Base-by-base conservation (phyloP, 139 green algal species). In the Closterium sp. region DNA sequence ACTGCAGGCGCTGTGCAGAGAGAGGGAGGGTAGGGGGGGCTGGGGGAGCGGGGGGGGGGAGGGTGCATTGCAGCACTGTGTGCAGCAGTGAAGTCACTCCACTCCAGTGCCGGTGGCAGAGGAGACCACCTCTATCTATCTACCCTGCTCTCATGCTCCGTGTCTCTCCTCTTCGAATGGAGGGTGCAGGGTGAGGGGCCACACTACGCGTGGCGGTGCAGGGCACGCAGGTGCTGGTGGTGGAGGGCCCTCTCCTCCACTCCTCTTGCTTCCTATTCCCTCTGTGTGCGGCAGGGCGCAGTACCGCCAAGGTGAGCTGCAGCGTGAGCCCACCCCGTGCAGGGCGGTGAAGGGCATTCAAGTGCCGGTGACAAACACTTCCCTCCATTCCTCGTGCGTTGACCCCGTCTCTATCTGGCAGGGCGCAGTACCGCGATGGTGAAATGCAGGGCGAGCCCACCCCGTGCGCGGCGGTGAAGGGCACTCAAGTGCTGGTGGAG, bases 331-430 rank as follows among this genome's bases (percentile, higher is more conserved):
- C 9, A 95, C 95, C 87, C 95, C 97, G 2, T 96, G 96, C 84
- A 97, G 98, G 9, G 96, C 95, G 33, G 94, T 97, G 6, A 91
- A 91, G 10, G 98, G 98, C 76, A 99, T 98, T 38, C 98, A 96
- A 55, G 97, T 99, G 55, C 93, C 88, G 0, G 97, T 98, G 66
- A 90, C 12, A n/a, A 34, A 3, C 34, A 16, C 33, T 34, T 83
- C 33, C 84, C 33, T 38, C 34, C 86, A 21, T 85, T 32, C 86
- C 35, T 84, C 25, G 23, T 10, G 23, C 86, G 12, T 33, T 16
- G 33, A 19, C 84, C 19, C 33, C 84, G 12, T 19, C 64, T 19
- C 83, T 4, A 32, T 23, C 83, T 28, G 12, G 21, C 83, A 86
- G n/a, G 30, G 55, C 55, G 5, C 55, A 76, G 4, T 96, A 95